These are phyloP conservation scores for Backusella mclennaniae DNA, from an alignment of 192 early-diverging fungal species.

Conservation along the genomic window DNA sequence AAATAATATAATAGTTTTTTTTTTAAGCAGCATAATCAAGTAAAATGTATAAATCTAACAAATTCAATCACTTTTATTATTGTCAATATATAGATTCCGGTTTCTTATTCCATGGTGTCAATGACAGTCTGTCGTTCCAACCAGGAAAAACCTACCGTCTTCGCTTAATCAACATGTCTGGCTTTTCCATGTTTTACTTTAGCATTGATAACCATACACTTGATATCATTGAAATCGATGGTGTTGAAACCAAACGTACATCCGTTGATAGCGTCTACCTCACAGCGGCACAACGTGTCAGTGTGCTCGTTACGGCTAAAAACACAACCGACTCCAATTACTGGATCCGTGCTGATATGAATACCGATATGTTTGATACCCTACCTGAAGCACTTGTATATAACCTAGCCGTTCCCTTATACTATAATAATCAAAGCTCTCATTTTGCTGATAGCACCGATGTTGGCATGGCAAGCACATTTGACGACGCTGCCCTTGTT, in stretches of 20 bases:
- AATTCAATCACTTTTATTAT: not conserved
- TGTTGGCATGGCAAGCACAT: slow-evolving; percentile 41
- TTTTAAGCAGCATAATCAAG: not conserved
- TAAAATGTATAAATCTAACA: not conserved
- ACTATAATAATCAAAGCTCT: slow-evolving; percentile 39
- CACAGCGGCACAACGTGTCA: slow-evolving; percentile 74
- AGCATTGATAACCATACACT: slow-evolving; percentile 69
- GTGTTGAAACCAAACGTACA: slow-evolving; percentile 57
- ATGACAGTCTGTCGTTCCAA: slow-evolving; percentile 45
- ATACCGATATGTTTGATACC: slow-evolving; percentile 73
- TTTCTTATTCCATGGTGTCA: slow-evolving; percentile 50
- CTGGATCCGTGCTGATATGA: slow-evolving; percentile 70
- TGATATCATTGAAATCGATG: slow-evolving; percentile 72
- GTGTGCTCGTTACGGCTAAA: slow-evolving; percentile 75
- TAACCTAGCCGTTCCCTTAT: slow-evolving; percentile 56
- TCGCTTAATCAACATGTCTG: slow-evolving; percentile 75
- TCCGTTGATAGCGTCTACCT: slow-evolving; percentile 55
- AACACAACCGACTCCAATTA: slow-evolving; percentile 66
- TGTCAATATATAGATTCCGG: slow-evolving; percentile 36
- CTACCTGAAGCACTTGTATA: slow-evolving; percentile 53
- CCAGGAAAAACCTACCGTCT: slow-evolving; percentile 76
- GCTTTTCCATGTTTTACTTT: slow-evolving; percentile 61
- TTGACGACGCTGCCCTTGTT: slow-evolving; percentile 57
- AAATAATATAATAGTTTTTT: not conserved
- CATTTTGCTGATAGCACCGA: not conserved